phyloP scores from a whole-genome alignment of 2,329 filamentous ascomycete genomes.

The Septoria linicola region DNA sequence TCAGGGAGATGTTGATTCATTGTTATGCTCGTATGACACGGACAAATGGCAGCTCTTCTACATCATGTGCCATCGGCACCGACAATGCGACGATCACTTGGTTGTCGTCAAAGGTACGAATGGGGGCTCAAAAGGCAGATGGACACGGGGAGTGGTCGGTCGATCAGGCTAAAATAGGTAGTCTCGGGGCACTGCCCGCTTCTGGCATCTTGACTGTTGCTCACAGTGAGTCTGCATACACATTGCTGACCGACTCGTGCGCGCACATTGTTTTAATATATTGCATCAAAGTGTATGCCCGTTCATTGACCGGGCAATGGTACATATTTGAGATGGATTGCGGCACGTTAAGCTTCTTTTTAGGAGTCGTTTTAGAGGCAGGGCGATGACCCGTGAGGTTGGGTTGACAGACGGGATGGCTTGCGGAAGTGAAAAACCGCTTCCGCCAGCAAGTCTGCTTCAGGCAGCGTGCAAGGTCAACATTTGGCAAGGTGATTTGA shows the following conservation, averaged over 20 bases:
- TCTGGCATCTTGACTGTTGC: conserved; percentile 4
- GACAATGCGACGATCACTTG: conserved; percentile 8
- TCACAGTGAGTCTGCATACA: conserved; percentile 1
- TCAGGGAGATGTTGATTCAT: neutral
- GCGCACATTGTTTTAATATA: neutral
- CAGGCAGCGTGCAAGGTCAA: neutral
- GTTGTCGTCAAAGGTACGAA: neutral
- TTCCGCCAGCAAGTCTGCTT: no score
- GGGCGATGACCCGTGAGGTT: conserved; percentile 4
- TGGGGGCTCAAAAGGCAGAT: conserved; percentile 3
- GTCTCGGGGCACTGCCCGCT: conserved; percentile 11
- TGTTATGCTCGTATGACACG: neutral
- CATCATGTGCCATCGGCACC: conserved; percentile 1
- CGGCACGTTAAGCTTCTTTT: conserved; percentile 20
- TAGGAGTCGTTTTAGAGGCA: conserved; percentile 10
- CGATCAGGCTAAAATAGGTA: conserved; percentile 13
- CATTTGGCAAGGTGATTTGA: neutral
- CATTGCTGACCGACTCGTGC: neutral
- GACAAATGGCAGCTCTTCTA: neutral
- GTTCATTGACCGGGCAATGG: neutral
- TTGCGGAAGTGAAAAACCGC: conserved; percentile 4
- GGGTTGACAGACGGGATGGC: conserved; percentile 10
- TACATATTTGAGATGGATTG: conserved; percentile 13
- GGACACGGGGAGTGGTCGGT: conserved; percentile 10
- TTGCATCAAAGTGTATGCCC: neutral